phyloP scores from a whole-genome alignment of 73 alveolate genomes.

The Blepharisma stoltei region DNA sequence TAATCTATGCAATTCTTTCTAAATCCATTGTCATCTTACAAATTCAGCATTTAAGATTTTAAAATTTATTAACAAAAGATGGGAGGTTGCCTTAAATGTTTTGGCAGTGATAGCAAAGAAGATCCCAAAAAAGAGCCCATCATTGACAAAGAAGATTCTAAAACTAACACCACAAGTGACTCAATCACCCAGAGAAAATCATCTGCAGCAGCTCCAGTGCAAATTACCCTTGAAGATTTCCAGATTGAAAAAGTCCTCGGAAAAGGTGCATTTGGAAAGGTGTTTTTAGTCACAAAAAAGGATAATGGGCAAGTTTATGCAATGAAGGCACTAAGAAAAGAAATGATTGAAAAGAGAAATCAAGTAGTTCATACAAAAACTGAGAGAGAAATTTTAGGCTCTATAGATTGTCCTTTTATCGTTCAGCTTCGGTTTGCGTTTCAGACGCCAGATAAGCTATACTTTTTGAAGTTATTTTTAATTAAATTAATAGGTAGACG shows the following conservation, averaged over 20 bases:
- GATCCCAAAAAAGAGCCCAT: background rate
- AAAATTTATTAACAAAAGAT: background rate
- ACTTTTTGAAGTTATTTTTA: too few relatives aligned
- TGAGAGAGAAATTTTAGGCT: conserved; percentile 79
- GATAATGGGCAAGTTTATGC: conserved; percentile 45
- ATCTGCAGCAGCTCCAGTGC: background rate
- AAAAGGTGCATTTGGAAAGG: conserved; percentile 87
- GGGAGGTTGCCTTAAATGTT: conserved; percentile 26
- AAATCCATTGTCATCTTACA: too few relatives aligned
- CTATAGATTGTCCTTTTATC: conserved; percentile 76
- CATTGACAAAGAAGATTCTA: conserved; percentile 14
- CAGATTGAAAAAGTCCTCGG: conserved; percentile 61
- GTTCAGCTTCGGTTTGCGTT: conserved; percentile 71
- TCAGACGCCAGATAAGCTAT: conserved; percentile 70
- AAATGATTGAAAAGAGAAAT: conserved; percentile 74
- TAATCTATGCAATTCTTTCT: too few relatives aligned
- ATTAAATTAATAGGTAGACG: too few relatives aligned
- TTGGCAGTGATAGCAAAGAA: background rate
- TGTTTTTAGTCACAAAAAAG: conserved; percentile 62
- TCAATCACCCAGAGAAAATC: background rate
- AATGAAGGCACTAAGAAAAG: conserved; percentile 70
- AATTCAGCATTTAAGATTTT: too few relatives aligned
- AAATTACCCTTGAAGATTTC: conserved; percentile 37
- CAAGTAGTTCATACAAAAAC: conserved; percentile 78
- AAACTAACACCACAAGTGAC: background rate